Evolutionary conservation across 257 asterid genomes (phyloP), one percentile per base, ranked within the genome.

Genomic region (Solanum sitiens): DNA sequence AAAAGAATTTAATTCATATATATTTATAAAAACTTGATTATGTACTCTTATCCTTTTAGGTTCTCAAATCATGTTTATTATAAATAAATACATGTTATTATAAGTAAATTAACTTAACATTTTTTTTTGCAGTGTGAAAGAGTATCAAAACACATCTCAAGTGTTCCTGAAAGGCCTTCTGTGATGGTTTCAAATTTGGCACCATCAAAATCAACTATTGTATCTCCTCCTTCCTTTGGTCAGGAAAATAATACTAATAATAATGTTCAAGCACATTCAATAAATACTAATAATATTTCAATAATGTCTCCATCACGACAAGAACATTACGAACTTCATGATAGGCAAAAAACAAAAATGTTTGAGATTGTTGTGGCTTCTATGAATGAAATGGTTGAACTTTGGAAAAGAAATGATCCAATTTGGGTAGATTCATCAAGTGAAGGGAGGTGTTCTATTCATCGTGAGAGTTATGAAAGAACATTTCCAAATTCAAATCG

Each of bases 301-400:
- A 6, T 72, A 11, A 87, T 90, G 6, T 61, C 84, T 15, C 86
- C 86, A 37, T 63, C 91, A 10, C 39, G 20, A 27, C 56, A 44
- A 59, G 71, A 45, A 50, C 67, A 44, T 27, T 27, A 39, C 13
- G 92, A 87, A 63, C 87, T 86, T 14, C 23, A 25, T 42, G 92
- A 90, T 44, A 83, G 37, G 85, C 93, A 93, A 11, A 93, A 77
- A 87, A 76, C 92, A 20, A 25, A 4, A 27, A 89, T 94, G 23
- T 56, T 94, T 86, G 93, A 91, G 86, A 86, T 91, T 23, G 92
- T 91, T 23, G 39, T 86, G 21, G 86, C 23, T 12, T 96, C 98
- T 87, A 92, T 91, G 88, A 89, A 89, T 82, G 98, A 96, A 86
- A 91, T 96, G 40, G 21, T 90, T 40, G 91, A 92, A 86, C 96